Percentiles rank a stretch among this genome's conserved stretches.
These are phyloP conservation scores for Salvia splendens DNA, from an alignment of 257 asterid genomes.

Conservation along the genomic window DNA sequence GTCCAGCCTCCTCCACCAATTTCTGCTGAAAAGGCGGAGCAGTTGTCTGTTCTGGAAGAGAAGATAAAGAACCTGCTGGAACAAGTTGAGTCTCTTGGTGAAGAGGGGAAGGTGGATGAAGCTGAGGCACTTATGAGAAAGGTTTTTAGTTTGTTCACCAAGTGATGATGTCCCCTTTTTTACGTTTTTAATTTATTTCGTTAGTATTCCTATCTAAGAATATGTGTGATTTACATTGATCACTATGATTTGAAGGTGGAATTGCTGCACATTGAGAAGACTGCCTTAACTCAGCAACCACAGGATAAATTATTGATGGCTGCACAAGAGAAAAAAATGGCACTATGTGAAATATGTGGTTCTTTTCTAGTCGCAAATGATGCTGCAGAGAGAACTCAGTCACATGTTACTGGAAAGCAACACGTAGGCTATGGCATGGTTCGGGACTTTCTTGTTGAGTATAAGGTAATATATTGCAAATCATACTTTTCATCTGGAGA, in stretches of 20 bases:
- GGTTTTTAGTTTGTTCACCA: slow-evolving; percentile 41
- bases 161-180: slow-evolving; percentile 1
- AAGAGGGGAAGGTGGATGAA: slow-evolving; percentile 97
- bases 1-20: slow-evolving; percentile 91
- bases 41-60: slow-evolving; percentile 83
- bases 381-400: slow-evolving; percentile 97
- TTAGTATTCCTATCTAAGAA: slow-evolving; percentile 8
- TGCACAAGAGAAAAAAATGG: slow-evolving; percentile 98
- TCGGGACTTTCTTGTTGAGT: slow-evolving; percentile 76
- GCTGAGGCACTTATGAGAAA: slow-evolving; percentile 99
- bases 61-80: slow-evolving; percentile 91
- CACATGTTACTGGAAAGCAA: slow-evolving; percentile 97
- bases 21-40: slow-evolving; percentile 92
- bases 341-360: slow-evolving; percentile 95
- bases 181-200: background rate
- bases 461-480: slow-evolving; percentile 42
- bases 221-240: slow-evolving; percentile 16
- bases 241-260: slow-evolving; percentile 62
- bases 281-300: slow-evolving; percentile 72
- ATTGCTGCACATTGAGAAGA: slow-evolving; percentile 78
- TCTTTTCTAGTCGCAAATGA: slow-evolving; percentile 96
- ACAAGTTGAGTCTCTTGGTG: slow-evolving; percentile 99
- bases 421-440: slow-evolving; percentile 94
- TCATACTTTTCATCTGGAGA: slow-evolving; percentile 6
- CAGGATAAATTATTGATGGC: slow-evolving; percentile 73